Evolutionary conservation across 352 stramenopile species (phyloP).

Genomic region (Globisporangium okanoganense): DNA sequence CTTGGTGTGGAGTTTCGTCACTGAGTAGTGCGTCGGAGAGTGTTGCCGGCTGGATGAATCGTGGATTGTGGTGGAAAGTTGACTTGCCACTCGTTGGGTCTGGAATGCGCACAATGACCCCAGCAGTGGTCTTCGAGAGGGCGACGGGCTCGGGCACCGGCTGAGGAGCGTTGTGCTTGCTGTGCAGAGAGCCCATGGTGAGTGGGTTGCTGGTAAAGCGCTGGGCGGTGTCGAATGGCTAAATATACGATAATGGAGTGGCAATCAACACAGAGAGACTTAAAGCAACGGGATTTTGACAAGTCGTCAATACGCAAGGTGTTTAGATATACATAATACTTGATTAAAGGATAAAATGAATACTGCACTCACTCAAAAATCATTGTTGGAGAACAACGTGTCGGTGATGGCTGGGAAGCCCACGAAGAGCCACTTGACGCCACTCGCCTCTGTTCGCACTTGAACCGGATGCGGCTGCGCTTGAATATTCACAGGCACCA

Average conservation of each 20-base stretch:
- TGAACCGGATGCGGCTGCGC: slow-evolving; percentile 65
- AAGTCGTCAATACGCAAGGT: neutral
- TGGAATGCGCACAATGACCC: slow-evolving; percentile 45
- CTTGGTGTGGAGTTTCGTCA: neutral
- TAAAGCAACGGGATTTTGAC: neutral
- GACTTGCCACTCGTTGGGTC: slow-evolving; percentile 21
- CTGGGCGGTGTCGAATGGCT: neutral
- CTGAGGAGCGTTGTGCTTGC: slow-evolving; percentile 23
- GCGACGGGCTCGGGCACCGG: slow-evolving; percentile 27
- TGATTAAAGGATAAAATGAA: neutral
- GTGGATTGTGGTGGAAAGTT: slow-evolving; percentile 48
- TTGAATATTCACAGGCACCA: slow-evolving; percentile 41
- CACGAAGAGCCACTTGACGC: slow-evolving; percentile 53
- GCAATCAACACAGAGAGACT: neutral
- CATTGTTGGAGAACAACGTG: slow-evolving; percentile 65
- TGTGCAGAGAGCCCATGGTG: slow-evolving; percentile 32
- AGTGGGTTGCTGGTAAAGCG: neutral
- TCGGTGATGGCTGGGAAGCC: slow-evolving; percentile 56
- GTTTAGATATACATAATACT: slow-evolving; percentile 8
- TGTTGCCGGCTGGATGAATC: slow-evolving; percentile 15
- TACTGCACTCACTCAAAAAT: slow-evolving; percentile 48
- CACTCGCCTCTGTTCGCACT: slow-evolving; percentile 37
- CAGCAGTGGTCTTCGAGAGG: slow-evolving; percentile 38
- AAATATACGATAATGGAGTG: slow-evolving; percentile 12
- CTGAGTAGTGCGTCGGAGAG: slow-evolving; percentile 5